A percentile compares a stretch with the other conserved stretches of the same genome.
Evolutionary conservation across 495 filamentous ascomycete genomes (phyloP).

Genomic region (Pyrenula aspistea): DNA sequence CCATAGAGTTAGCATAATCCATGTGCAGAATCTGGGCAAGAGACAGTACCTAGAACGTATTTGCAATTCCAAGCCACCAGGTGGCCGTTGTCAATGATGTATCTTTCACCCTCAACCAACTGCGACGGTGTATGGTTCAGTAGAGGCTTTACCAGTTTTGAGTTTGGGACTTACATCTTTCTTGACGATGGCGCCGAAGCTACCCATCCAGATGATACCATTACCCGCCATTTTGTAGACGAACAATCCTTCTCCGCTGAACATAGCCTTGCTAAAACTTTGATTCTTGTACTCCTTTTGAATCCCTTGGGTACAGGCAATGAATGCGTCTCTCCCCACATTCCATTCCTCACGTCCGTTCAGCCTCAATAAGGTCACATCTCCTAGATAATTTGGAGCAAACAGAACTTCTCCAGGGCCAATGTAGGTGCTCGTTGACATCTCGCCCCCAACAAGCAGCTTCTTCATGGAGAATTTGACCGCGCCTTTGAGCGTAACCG

Average conservation of each 20-base stretch:
- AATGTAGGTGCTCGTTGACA: constrained; percentile 69
- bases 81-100: constrained; percentile 91
- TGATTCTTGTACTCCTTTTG: constrained; percentile 77
- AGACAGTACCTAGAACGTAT: constrained; percentile 30
- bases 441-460: constrained; percentile 66
- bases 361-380: constrained; percentile 72
- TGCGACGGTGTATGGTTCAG: constrained; percentile 18
- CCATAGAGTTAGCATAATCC: constrained; percentile 11
- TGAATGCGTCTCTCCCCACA: constrained; percentile 69
- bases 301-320: constrained; percentile 67
- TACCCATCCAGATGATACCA: constrained; percentile 78
- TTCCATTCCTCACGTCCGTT: constrained; percentile 60
- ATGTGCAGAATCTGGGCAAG: not conserved
- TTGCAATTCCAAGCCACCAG: constrained; percentile 96
- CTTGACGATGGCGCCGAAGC: constrained; percentile 87
- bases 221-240: constrained; percentile 74
- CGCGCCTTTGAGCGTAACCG: constrained; percentile 67
- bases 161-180: constrained; percentile 65
- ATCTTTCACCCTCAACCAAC: constrained; percentile 67
- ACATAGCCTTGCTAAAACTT: constrained; percentile 80
- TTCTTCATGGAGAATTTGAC: constrained; percentile 81
- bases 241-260: constrained; percentile 86
- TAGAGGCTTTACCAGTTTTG: not conserved
- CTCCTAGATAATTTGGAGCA: constrained; percentile 68
- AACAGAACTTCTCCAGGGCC: constrained; percentile 86